Base-by-base conservation (phyloP, 2,329 filamentous ascomycete species). In the Aspergillus cejpii region DNA sequence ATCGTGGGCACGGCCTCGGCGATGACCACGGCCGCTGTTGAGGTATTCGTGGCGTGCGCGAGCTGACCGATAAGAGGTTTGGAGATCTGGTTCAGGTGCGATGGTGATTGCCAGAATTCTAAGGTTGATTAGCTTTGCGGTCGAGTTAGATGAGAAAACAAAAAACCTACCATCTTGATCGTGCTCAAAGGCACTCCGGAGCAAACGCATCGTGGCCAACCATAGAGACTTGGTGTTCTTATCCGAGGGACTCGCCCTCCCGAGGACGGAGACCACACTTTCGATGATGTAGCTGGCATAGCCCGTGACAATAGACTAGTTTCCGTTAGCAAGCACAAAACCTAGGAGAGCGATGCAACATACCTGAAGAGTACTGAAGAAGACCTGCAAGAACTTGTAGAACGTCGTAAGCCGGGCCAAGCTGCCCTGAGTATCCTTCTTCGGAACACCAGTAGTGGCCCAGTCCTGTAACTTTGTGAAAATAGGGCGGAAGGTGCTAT, bases 51-150 rank as follows among this genome's bases (percentile, higher is more conserved):
- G 43, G 63, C 68, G 44, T 66, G 70, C 39, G 57, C 71, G 53
- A 88, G 80, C 55, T 94, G 87, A 19, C 75, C 71, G 50, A 87
- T 76, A 23, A 97, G 74, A 2, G 84, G 80, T 0, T 76, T 73
- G 11, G 81, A 79, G 29, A 96, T 81, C 21, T 79, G 79, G 45
- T 76, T 75, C 61, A 96, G 95, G 69, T 96, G 90, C 0, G 85
- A 78, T 0, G 92, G 91, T 0, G 86, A 81, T 74, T 95, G 89
- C 90, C 90, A 97, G 73, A 95, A 97, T 66, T 89, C 77, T 69
- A 33, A 15, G 2, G 4, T 37, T 21, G 39, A 26, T 31, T 19
- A 3, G n/a, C 17, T 33, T 23, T 6, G 15, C 2, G 5, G 14
- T 1, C 5, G 15, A 5, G 8, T 12, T 11, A 7, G 3, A 19